Evolutionary conservation across 495 filamentous ascomycete species (phyloP).

Genomic region (Tuber umbilicatum): DNA sequence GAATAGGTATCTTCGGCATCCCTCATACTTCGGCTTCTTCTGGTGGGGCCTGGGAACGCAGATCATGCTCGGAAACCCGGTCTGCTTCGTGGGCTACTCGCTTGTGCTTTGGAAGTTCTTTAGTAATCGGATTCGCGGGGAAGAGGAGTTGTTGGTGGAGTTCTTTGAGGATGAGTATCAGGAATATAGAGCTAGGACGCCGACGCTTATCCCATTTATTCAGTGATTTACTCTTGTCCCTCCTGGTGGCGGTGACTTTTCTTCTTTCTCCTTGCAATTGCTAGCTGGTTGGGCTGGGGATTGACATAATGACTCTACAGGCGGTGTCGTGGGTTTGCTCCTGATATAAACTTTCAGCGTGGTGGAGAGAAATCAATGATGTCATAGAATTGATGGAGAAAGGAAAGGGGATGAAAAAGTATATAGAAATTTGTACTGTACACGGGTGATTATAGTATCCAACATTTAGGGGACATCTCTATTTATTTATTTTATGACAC

Average conservation of each 20-base stretch:
- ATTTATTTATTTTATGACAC: background rate
- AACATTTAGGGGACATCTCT: background rate
- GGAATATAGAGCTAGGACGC: constrained; percentile 58
- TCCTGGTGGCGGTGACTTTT: background rate
- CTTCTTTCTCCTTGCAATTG: background rate
- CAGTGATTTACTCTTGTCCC: constrained; percentile 4
- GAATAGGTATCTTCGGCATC: constrained; percentile 63
- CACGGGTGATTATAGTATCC: background rate
- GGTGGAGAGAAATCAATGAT: background rate
- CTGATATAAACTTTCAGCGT: background rate
- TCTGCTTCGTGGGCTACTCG: constrained; percentile 69
- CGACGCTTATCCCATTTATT: constrained; percentile 74
- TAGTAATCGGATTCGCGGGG: constrained; percentile 57
- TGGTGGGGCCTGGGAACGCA: constrained; percentile 97
- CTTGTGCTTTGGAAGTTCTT: constrained; percentile 83
- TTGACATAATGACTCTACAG: background rate
- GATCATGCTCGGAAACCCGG: constrained; percentile 73
- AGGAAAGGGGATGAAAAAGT: background rate
- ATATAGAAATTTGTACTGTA: background rate
- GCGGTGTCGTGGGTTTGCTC: background rate
- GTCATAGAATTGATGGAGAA: background rate
- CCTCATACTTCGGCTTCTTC: constrained; percentile 94
- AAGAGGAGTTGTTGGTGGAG: constrained; percentile 66
- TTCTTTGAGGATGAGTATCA: constrained; percentile 86
- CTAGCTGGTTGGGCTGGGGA: background rate